Percentiles rank a stretch among this genome's conserved stretches.
These are phyloP conservation scores for Pulveroboletus sp. DNA, from an alignment of 768 basidiomycete species.

Conservation along the genomic window DNA sequence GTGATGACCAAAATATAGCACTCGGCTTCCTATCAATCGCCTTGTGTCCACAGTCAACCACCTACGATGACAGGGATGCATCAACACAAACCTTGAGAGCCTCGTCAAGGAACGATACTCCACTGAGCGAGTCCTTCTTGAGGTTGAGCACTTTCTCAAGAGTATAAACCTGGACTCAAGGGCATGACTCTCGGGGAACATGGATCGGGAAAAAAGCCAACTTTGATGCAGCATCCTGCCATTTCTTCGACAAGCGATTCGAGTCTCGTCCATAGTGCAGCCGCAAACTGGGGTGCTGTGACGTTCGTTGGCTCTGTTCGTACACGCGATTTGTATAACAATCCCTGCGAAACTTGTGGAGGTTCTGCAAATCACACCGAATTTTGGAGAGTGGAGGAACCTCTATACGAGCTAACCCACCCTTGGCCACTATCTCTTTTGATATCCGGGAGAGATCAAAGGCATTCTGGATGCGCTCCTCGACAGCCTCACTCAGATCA, in stretches of 20 bases:
- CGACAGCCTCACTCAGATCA: conserved; percentile 80
- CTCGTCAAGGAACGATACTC: conserved; percentile 81
- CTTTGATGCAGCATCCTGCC: conserved; percentile 89
- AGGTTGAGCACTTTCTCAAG: conserved; percentile 89
- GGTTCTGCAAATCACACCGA: conserved; percentile 10
- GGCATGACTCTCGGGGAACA: neutral
- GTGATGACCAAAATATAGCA: conserved; percentile 82
- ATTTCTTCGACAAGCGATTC: conserved; percentile 82
- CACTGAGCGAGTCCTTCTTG: conserved; percentile 79
- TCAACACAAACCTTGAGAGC: conserved; percentile 73
- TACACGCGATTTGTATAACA: conserved; percentile 79
- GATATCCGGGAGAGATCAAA: conserved; percentile 89
- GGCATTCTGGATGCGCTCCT: conserved; percentile 70
- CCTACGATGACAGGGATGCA: neutral
- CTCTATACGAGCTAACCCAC: conserved; percentile 31
- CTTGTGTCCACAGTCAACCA: conserved; percentile 35
- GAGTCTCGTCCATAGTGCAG: conserved; percentile 51
- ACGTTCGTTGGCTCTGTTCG: conserved; percentile 87
- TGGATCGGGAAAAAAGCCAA: conserved; percentile 14
- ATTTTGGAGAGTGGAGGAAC: neutral
- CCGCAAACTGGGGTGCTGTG: conserved; percentile 82
- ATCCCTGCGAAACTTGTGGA: conserved; percentile 29
- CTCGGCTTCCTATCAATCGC: conserved; percentile 88
- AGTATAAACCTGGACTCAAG: conserved; percentile 68
- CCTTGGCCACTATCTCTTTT: conserved; percentile 78